A percentile compares a stretch with the other conserved stretches of the same genome.
Conservation (phyloP, 192 early-diverging fungal species). For the Linnemannia elongata region DNA sequence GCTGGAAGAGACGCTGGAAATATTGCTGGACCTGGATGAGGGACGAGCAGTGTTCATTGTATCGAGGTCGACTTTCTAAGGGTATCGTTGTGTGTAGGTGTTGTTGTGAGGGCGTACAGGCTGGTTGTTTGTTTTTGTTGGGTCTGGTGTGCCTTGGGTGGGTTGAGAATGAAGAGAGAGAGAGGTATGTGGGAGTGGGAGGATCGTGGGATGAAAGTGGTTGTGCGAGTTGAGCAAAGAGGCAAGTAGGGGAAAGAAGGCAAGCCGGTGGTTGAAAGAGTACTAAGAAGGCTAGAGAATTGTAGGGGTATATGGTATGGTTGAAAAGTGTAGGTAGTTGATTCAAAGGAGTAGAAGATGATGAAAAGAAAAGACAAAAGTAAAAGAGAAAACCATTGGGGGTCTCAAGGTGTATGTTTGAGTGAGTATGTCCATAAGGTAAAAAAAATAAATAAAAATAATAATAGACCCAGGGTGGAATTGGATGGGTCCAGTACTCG, state of each 20-base stretch:
- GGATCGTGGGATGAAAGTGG: background rate
- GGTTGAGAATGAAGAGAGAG: background rate
- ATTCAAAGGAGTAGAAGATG: background rate
- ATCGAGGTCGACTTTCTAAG: background rate
- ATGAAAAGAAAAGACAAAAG: background rate
- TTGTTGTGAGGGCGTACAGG: background rate
- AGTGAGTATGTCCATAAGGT: background rate
- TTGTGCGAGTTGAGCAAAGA: background rate
- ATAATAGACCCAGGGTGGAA: background rate
- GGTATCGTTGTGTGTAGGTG: no score
- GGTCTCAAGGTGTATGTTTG: background rate
- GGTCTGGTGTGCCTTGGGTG: background rate
- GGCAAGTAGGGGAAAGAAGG: background rate
- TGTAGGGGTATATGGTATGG: background rate
- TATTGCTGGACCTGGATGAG: constrained; percentile 21
- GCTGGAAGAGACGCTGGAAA: constrained; percentile 3
- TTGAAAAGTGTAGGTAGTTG: background rate
- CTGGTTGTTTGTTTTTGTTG: background rate
- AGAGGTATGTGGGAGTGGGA: background rate
- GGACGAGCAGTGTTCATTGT: constrained; percentile 34
- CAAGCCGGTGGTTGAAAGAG: background rate
- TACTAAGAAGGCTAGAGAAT: background rate
- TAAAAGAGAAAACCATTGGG: background rate
- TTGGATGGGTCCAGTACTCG: no score
- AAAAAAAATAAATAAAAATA: background rate